phyloP scores from a whole-genome alignment of 441 rosid species.

The Aleurites moluccanus region DNA sequence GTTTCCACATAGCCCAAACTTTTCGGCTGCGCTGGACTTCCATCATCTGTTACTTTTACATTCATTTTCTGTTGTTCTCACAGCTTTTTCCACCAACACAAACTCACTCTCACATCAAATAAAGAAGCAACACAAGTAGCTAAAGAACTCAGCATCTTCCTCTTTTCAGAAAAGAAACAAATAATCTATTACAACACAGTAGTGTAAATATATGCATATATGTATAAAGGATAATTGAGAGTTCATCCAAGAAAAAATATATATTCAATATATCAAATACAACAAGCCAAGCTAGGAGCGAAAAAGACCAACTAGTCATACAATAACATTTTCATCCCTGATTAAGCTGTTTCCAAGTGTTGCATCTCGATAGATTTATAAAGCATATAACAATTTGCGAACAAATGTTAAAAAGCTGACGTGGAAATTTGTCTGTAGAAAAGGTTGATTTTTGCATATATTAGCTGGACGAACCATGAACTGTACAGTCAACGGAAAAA shows the following conservation, averaged over 20 bases:
- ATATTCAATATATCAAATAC: conserved; percentile 12
- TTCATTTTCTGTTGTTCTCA: neutral
- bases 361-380: neutral
- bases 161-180: neutral
- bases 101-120: neutral
- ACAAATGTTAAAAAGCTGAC: conserved; percentile 15
- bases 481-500: conserved; percentile 37
- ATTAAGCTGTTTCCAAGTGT: conserved; percentile 15
- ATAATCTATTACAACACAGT: neutral
- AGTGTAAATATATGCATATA: neutral
- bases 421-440: conserved; percentile 24
- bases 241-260: neutral
- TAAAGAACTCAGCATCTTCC: neutral
- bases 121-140: neutral
- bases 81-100: neutral
- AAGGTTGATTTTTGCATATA: conserved; percentile 19
- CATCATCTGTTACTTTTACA: neutral
- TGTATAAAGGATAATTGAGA: neutral
- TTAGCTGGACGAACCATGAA: conserved; percentile 19
- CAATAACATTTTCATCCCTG: conserved; percentile 15
- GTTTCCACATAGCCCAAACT: neutral
- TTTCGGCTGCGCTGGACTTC: neutral
- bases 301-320: neutral
- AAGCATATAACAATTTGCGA: neutral
- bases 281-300: neutral